These are phyloP conservation scores for Drosera spatulata DNA, from an alignment of 179 eudicot genomes.

Conservation along the genomic window DNA sequence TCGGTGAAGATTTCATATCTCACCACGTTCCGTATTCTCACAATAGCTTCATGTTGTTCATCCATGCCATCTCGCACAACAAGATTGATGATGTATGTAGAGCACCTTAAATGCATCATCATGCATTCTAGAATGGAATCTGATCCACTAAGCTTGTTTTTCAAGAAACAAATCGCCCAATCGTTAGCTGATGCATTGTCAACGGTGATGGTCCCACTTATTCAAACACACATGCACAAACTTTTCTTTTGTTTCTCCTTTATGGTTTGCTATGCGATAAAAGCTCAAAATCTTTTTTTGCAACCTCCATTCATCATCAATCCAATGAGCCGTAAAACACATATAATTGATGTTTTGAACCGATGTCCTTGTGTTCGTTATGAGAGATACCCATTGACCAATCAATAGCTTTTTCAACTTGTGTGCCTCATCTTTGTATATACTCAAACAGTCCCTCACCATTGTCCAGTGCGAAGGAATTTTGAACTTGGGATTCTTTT, in stretches of 20 bases:
- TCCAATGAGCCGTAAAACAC: background rate
- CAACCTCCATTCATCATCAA: slow-evolving; percentile 1
- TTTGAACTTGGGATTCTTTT: background rate
- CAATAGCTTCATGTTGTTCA: background rate
- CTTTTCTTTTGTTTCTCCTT: background rate
- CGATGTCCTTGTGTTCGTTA: background rate
- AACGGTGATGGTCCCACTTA: slow-evolving; percentile 13
- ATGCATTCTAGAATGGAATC: background rate
- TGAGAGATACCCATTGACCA: background rate
- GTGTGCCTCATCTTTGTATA: background rate
- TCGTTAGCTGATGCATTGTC: slow-evolving; percentile 23
- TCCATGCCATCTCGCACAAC: slow-evolving; percentile 5
- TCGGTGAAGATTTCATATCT: no score
- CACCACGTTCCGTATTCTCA: background rate
- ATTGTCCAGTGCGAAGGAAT: background rate
- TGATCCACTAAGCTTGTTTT: background rate
- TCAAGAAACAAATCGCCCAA: slow-evolving; percentile 6
- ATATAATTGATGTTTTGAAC: background rate
- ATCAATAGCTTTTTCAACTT: background rate
- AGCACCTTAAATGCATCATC: slow-evolving; percentile 9
- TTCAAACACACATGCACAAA: slow-evolving; percentile 14
- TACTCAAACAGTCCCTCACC: background rate
- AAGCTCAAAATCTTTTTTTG: no score
- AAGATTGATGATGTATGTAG: slow-evolving; percentile 5
- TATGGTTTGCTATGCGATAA: no score